Evolutionary conservation across 2,329 filamentous ascomycete species (phyloP).

Genomic region (Ophiostoma sp.): DNA sequence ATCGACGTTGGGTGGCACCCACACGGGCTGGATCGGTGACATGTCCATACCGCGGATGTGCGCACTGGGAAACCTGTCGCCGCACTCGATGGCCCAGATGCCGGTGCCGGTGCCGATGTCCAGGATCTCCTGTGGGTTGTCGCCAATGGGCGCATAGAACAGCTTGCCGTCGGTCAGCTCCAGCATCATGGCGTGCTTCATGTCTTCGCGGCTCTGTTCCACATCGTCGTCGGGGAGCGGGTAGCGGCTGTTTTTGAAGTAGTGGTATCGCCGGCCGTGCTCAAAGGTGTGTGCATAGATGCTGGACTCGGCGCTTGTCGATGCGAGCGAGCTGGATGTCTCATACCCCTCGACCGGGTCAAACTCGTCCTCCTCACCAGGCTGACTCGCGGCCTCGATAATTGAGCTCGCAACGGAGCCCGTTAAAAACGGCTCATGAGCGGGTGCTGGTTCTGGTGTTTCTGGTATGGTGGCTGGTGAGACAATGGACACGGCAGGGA

Average conservation of each 20-base stretch:
- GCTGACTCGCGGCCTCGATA: slow-evolving; percentile 25
- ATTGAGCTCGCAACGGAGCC: slow-evolving; percentile 16
- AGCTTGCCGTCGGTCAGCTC: slow-evolving; percentile 41
- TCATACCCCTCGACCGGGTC: slow-evolving; percentile 27
- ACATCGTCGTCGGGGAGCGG: slow-evolving; percentile 39
- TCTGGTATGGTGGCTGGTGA: background rate
- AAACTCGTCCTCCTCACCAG: slow-evolving; percentile 27
- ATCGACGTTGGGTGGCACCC: slow-evolving; percentile 38
- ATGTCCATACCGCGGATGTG: slow-evolving; percentile 40
- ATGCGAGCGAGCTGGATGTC: slow-evolving; percentile 24
- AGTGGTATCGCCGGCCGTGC: slow-evolving; percentile 30
- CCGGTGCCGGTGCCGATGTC: slow-evolving; percentile 46
- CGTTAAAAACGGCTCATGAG: background rate
- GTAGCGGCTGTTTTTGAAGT: slow-evolving; percentile 31
- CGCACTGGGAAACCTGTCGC: slow-evolving; percentile 39
- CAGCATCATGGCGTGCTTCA: slow-evolving; percentile 44
- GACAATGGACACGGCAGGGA: background rate
- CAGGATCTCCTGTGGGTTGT: slow-evolving; percentile 39
- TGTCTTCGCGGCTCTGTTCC: slow-evolving; percentile 42
- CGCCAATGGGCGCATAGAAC: slow-evolving; percentile 39
- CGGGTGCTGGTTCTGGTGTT: background rate
- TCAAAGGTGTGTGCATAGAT: slow-evolving; percentile 30
- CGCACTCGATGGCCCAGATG: slow-evolving; percentile 31
- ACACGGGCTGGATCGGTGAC: slow-evolving; percentile 41
- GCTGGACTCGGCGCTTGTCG: slow-evolving; percentile 28